phyloP scores from a whole-genome alignment of 345 rosid species.

The Hirschfeldia incana region DNA sequence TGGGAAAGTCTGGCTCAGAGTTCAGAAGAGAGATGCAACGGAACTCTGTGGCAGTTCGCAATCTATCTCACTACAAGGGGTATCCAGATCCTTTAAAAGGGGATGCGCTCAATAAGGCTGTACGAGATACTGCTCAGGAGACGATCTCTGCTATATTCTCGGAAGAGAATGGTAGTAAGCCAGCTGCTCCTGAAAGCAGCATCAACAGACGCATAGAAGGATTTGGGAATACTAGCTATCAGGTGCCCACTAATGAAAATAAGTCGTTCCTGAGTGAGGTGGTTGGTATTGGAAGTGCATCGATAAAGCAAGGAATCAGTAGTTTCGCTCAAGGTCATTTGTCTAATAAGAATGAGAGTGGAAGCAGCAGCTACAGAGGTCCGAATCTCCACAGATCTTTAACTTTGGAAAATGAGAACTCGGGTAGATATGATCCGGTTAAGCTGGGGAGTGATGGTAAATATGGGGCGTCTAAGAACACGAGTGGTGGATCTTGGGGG shows the following conservation, averaged over 20 bases:
- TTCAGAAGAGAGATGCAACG: slow-evolving; percentile 97
- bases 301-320: slow-evolving; percentile 88
- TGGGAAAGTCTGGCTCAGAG: slow-evolving; percentile 85
- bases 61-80: slow-evolving; percentile 83
- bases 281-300: slow-evolving; percentile 93
- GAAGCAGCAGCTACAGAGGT: slow-evolving; percentile 70
- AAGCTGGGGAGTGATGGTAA: slow-evolving; percentile 55
- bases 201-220: slow-evolving; percentile 82
- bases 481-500: slow-evolving; percentile 63
- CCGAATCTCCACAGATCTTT: slow-evolving; percentile 89
- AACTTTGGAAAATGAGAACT: slow-evolving; percentile 63
- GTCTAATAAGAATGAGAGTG: slow-evolving; percentile 64
- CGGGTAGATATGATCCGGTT: slow-evolving; percentile 75
- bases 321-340: slow-evolving; percentile 72
- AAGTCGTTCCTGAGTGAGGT: slow-evolving; percentile 93
- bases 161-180: slow-evolving; percentile 68
- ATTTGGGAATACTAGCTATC: slow-evolving; percentile 86
- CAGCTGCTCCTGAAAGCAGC: slow-evolving; percentile 60
- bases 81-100: slow-evolving; percentile 87
- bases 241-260: slow-evolving; percentile 71
- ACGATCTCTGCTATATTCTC: slow-evolving; percentile 78
- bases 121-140: slow-evolving; percentile 88
- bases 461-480: slow-evolving; percentile 50
- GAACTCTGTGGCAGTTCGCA: slow-evolving; percentile 77
- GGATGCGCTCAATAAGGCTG: slow-evolving; percentile 92